These are phyloP conservation scores for Amyloporia xantha DNA, from an alignment of 768 basidiomycete genomes.

Conservation along the genomic window DNA sequence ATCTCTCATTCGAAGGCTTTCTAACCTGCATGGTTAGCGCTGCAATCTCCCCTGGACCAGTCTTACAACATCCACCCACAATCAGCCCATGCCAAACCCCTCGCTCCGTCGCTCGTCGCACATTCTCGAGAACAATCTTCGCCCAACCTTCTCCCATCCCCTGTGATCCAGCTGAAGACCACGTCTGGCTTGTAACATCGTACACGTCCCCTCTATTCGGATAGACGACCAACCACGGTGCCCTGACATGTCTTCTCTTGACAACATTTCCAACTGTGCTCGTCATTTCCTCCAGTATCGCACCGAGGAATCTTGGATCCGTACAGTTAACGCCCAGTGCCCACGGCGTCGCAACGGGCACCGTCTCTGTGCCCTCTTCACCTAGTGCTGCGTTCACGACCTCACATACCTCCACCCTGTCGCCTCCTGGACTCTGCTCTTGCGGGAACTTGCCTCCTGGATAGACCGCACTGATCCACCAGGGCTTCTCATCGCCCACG, in stretches of 20 bases:
- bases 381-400: constrained; percentile 36
- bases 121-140: constrained; percentile 20
- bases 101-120: constrained; percentile 16
- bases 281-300: constrained; percentile 3
- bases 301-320: neutral
- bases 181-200: constrained; percentile 38
- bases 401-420: constrained; percentile 27
- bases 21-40: no score
- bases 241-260: neutral
- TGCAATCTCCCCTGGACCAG: constrained; percentile 46
- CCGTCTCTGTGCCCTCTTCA: constrained; percentile 8
- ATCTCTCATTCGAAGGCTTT: no score
- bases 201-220: constrained; percentile 64
- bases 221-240: constrained; percentile 54
- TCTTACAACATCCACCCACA: constrained; percentile 67
- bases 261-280: constrained; percentile 5
- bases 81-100: constrained; percentile 44
- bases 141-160: constrained; percentile 30
- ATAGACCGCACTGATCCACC: constrained; percentile 72
- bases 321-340: constrained; percentile 79
- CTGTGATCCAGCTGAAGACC: constrained; percentile 19
- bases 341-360: constrained; percentile 30
- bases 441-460: constrained; percentile 45
- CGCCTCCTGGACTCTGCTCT: constrained; percentile 21
- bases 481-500: constrained; percentile 40